Evolutionary conservation across 2,329 filamentous ascomycete genomes (phyloP), one percentile per base, ranked within the genome.

Genomic region (Aspergillus floridensis): DNA sequence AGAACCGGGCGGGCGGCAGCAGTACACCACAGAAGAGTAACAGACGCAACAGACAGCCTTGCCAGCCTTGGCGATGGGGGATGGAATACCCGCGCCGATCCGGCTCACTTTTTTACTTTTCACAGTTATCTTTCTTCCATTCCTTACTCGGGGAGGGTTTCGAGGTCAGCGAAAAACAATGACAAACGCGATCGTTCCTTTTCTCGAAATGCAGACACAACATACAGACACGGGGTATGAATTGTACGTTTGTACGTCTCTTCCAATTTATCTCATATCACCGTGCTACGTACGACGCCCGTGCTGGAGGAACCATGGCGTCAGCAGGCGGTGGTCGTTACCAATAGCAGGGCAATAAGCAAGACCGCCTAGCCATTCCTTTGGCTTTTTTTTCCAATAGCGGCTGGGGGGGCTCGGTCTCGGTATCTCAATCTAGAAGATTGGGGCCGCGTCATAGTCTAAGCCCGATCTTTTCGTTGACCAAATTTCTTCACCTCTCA

Each of bases 391-490:
- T 44, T 44, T 44, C 19, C 38, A 19, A 44, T 44, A 44, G 38
- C 38, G 38, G 38, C 38, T 19, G 38, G 38, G 38, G 38, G 38
- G 38, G 16, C 16, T 44, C 38, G 38, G 38, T 44, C 38, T 44
- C 38, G 38, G 38, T 44, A 44, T 16, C 38, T 44, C 38, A 44
- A 44, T 19, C 38, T 6, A 19, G 38, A 44, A 32, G 19, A 55
- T 31, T 46, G 41, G 41, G 53, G 53, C 53, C 53, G 53, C 53
- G 53, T 55, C 53, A 55, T 55, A 55, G 53, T 29, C 53, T 48
- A 46, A 26, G 46, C 21, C 24, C 41, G 22, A 41, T 31, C 35
- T 55, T 35, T 48, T 10, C 35, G 12, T 22, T n/a, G 24, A n/a
- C 48, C 19, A 19, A 49, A 49, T 49, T 14, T 49, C 47, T 49